These are phyloP conservation scores for Cryptococcus floricola DNA, from an alignment of 1,284 basidiomycete genomes.

Conservation along the genomic window DNA sequence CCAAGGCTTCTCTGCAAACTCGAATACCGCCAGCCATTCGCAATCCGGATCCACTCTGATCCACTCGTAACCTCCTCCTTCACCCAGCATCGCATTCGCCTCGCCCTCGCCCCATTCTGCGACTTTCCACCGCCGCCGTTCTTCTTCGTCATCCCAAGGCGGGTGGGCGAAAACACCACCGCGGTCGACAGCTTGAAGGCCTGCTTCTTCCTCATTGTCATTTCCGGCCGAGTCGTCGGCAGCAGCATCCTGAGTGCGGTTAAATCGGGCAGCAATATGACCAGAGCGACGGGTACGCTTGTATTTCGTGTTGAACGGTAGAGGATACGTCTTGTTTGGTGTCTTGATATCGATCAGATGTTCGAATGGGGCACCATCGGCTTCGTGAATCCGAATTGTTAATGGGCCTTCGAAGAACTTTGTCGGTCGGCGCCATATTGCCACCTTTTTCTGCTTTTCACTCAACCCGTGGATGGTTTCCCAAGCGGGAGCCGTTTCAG, in stretches of 20 bases:
- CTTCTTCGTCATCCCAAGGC: conserved; percentile 84
- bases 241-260: conserved; percentile 80
- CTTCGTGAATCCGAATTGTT: conserved; percentile 98
- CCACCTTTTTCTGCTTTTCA: conserved; percentile 36
- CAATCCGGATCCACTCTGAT: conserved; percentile 98
- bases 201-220: conserved; percentile 76
- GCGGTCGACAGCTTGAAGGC: conserved; percentile 73
- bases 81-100: conserved; percentile 84
- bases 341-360: conserved; percentile 91
- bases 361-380: conserved; percentile 97
- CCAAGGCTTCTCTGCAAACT: conserved; percentile 93
- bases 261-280: conserved; percentile 73
- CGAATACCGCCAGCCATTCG: conserved; percentile 91
- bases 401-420: conserved; percentile 92
- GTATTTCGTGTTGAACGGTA: conserved; percentile 99
- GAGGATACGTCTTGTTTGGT: conserved; percentile 84
- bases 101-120: conserved; percentile 98
- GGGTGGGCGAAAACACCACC: conserved; percentile 83
- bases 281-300: conserved; percentile 78
- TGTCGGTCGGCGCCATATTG: conserved; percentile 72
- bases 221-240: conserved; percentile 63
- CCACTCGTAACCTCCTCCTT: conserved; percentile 87
- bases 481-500: conserved; percentile 76
- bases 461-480: conserved; percentile 11
- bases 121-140: conserved; percentile 91